Base-by-base conservation (phyloP, 495 filamentous ascomycete species). In the Chaetomium cochliodes region DNA sequence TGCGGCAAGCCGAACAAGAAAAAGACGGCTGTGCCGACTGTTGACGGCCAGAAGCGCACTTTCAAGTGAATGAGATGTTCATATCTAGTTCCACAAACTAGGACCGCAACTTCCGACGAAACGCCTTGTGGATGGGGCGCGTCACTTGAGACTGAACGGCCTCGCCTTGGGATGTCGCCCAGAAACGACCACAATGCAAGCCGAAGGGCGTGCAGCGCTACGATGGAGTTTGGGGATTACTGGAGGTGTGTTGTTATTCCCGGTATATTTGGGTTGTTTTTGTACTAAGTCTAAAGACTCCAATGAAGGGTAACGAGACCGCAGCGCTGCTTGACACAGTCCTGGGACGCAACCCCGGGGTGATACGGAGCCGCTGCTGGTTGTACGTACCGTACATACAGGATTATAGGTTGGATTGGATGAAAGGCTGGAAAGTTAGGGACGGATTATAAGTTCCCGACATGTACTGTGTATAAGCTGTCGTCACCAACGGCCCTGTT, bases 21-120 rank as follows among this genome's bases (percentile, higher is more conserved):
- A 3, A 76, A 77, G 37, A 77, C 81, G 13, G 81, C 82, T 16
- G 72, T 60, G 28, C 84, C 86, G 5, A 72, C 83, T 13, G 82
- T 90, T 18, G 77, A 84, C 61, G 87, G 86, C 13, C 85, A 88
- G 72, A 88, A 86, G 67, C 87, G 86, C 67, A 87, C 85, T 22
- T 63, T 88, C 66, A 88, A 88, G 68, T 89, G 77, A 87, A 41
- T 25, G 6, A 8, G 20, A 23, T 18, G 37, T 20, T 56, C 18
- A 5, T 13, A 0, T 30, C 28, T 30, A 6, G 6, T 42, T 13
- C 9, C 16, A 11, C 16, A 26, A 23, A 25, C 25, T 20, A 41
- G 41, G 16, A 16, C 15, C 11, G 20, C 33, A 37, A 1, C 51
- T 15, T 42, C 20, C 33, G 8, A 41, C 37, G n/a, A 42, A 57